Percentiles rank a stretch among this genome's conserved stretches.
phyloP scores from a whole-genome alignment of 176 grass and related monocot genomes.

The Avena sativa region DNA sequence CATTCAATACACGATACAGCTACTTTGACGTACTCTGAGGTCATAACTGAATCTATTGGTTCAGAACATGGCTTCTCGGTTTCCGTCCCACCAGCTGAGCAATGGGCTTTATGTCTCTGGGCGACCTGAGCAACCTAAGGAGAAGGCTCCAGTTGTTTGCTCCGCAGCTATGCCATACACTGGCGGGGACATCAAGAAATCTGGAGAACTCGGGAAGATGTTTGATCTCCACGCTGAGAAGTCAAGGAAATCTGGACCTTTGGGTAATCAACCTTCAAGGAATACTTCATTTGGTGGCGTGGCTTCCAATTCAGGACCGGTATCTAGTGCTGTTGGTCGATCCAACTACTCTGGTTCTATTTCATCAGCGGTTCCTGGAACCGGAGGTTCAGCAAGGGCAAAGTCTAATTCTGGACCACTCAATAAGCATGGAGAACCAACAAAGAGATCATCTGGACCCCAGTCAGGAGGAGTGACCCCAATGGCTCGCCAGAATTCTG shows the following conservation, averaged over 20 bases:
- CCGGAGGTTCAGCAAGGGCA: slow-evolving; percentile 66
- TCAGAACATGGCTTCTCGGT: slow-evolving; percentile 78
- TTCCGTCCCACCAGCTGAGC: slow-evolving; percentile 93
- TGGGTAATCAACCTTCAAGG: slow-evolving; percentile 65
- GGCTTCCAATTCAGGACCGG: slow-evolving; percentile 68
- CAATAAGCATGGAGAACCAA: slow-evolving; percentile 84
- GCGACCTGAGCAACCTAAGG: slow-evolving; percentile 79
- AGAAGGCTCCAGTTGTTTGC: slow-evolving; percentile 73
- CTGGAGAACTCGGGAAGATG: slow-evolving; percentile 88
- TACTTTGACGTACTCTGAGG: slow-evolving; percentile 7
- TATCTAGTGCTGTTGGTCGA: slow-evolving; percentile 49
- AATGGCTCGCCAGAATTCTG: slow-evolving; percentile 73
- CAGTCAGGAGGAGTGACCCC: slow-evolving; percentile 82
- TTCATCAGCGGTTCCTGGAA: slow-evolving; percentile 59
- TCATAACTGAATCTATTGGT: slow-evolving; percentile 35
- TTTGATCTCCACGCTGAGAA: slow-evolving; percentile 61
- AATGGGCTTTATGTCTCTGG: slow-evolving; percentile 96
- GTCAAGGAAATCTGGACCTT: slow-evolving; percentile 79
- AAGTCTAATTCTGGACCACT: slow-evolving; percentile 96
- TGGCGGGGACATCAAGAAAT: slow-evolving; percentile 87
- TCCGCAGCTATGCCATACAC: slow-evolving; percentile 88
- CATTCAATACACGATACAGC: slow-evolving; percentile 29
- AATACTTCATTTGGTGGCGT: slow-evolving; percentile 64
- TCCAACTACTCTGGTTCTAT: slow-evolving; percentile 74
- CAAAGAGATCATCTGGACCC: slow-evolving; percentile 75